Percentiles rank a stretch among this genome's conserved stretches.
phyloP scores from a whole-genome alignment of 805 yeast genomes.

The Pichia cabralensis region DNA sequence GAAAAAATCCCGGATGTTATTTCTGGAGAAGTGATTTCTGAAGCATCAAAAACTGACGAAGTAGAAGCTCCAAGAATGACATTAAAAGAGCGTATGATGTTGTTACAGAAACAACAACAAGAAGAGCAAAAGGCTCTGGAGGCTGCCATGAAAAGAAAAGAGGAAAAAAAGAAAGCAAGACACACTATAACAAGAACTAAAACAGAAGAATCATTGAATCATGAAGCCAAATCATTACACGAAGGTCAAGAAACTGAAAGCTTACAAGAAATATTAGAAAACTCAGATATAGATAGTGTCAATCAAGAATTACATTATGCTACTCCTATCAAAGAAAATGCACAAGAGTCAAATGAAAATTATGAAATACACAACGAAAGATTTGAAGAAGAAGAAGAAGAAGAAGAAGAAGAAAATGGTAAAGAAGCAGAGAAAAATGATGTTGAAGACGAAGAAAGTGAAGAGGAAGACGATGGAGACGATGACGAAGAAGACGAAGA shows the following conservation, averaged over 20 bases:
- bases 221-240: background rate
- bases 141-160: slow-evolving; percentile 44
- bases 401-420: slow-evolving; percentile 20
- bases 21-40: slow-evolving; percentile 18
- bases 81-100: slow-evolving; percentile 76
- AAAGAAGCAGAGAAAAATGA: slow-evolving; percentile 23
- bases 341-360: slow-evolving; percentile 7
- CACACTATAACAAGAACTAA: background rate
- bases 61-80: slow-evolving; percentile 67
- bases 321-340: too few relatives aligned
- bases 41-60: slow-evolving; percentile 25
- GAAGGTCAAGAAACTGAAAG: background rate
- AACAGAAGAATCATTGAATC: background rate
- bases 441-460: slow-evolving; percentile 27
- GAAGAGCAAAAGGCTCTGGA: slow-evolving; percentile 65
- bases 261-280: too few relatives aligned
- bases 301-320: too few relatives aligned
- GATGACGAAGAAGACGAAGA: slow-evolving; percentile 49
- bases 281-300: too few relatives aligned
- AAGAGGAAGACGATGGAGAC: slow-evolving; percentile 38
- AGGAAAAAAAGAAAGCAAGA: slow-evolving; percentile 31
- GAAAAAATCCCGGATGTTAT: slow-evolving; percentile 14
- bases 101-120: slow-evolving; percentile 71
- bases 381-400: slow-evolving; percentile 17
- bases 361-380: slow-evolving; percentile 16